Base-by-base conservation (phyloP, 352 stramenopile genomes). In the Pythium dissimile region DNA sequence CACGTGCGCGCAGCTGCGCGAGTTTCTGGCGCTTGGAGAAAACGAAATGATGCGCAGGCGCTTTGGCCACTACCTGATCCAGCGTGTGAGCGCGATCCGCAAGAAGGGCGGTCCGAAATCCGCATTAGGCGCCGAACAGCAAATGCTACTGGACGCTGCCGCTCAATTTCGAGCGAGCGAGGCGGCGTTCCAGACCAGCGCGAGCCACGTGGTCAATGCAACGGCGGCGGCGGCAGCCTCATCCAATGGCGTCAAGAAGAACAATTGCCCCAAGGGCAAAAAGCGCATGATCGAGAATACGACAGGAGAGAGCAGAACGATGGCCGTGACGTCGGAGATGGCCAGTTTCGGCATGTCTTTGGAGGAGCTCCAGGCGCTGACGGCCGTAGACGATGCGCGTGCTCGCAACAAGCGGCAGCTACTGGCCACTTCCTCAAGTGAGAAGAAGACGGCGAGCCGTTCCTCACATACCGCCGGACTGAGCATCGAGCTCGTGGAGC, bases 1-100 rank as follows among this genome's bases (percentile, higher is more conserved):
- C 13, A 97, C 86, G 4, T 85, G 78, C 49, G 73, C 80, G 3
- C 88, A 97, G 38, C 53, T 97, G 20, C 83, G 86, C 16, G 79
- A 94, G 51, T 92, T 89, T 37, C 66, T 96, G 32, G 84, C 77
- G 45, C 68, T 92, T 8, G 86, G 85, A n/a, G 80, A 80, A 11
- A 60, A 61, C 2, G 75, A 84, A 61, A 95, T 96, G 86, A 89
- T 97, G 76, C 63, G 72, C 13, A 68, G 72, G 5, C 87, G 89
- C 37, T 96, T 97, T 28, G 72, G 80, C 18, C 80, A 89, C 41
- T 95, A 91, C 57, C 61, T 94, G 42, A 34, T 91, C 7, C 80
- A 92, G 51, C 86, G 81, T 50, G 82, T 89, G 34, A 62, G 54
- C n/a, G 52, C 55, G 2, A 20, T 85, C 6, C 80, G 75, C 52